These are phyloP conservation scores for Musa itinerans DNA, from an alignment of 176 grass and related monocot species.

Conservation along the genomic window DNA sequence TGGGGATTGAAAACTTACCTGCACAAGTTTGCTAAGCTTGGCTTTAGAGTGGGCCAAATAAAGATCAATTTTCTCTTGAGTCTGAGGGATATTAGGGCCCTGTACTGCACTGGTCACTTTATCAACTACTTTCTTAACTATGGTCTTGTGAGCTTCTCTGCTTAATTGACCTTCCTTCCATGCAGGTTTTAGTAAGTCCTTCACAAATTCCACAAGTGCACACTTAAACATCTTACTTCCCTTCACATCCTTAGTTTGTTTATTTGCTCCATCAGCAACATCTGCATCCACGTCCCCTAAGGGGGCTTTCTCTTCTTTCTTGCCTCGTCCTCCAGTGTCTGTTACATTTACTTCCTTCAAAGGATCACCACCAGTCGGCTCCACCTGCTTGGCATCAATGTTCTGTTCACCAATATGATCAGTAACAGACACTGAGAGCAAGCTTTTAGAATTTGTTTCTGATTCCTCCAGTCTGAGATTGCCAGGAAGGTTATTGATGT, in stretches of 20 bases:
- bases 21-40: conserved; percentile 81
- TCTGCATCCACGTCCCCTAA: conserved; percentile 30
- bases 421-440: conserved; percentile 25
- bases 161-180: conserved; percentile 97
- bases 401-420: conserved; percentile 24
- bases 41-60: conserved; percentile 74
- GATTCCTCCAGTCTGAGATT: conserved; percentile 1
- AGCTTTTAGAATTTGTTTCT: conserved; percentile 9
- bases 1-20: conserved; percentile 34
- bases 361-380: conserved; percentile 8
- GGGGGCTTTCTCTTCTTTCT: conserved; percentile 36
- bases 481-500: conserved; percentile 26
- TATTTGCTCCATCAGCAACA: conserved; percentile 42
- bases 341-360: conserved; percentile 30
- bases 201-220: conserved; percentile 75
- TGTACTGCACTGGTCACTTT: conserved; percentile 80
- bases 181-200: conserved; percentile 79
- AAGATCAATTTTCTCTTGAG: conserved; percentile 83
- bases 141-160: conserved; percentile 83
- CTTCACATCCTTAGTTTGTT: conserved; percentile 64
- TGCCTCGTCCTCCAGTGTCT: conserved; percentile 23
- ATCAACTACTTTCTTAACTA: conserved; percentile 95
- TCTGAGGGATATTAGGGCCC: conserved; percentile 46
- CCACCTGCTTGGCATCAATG: conserved; percentile 18
- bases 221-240: conserved; percentile 73